Evolutionary conservation across 768 basidiomycete species (phyloP).

Genomic region (Hygrocybe punicea): DNA sequence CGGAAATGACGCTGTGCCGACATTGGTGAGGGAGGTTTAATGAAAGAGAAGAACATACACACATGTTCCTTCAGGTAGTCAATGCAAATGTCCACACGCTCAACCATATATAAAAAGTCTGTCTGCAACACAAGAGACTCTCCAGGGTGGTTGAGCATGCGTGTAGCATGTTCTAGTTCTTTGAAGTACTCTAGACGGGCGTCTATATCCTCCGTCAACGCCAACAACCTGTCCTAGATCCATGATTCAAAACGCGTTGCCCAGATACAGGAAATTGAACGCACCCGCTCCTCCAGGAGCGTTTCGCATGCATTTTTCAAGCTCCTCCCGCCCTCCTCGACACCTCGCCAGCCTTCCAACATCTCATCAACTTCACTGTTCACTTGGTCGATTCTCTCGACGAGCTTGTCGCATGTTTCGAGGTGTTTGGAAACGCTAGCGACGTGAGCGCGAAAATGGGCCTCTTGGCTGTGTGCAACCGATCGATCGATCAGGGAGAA

Average conservation of each 20-base stretch:
- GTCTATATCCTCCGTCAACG: constrained; percentile 79
- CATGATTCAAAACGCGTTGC: not conserved
- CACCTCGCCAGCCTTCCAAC: constrained; percentile 79
- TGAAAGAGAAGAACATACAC: constrained; percentile 29
- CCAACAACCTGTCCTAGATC: constrained; percentile 67
- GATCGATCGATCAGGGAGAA: constrained; percentile 85
- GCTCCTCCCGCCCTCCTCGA: constrained; percentile 90
- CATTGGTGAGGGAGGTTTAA: not conserved
- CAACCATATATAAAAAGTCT: constrained; percentile 95
- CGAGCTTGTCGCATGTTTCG: constrained; percentile 68
- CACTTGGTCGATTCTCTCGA: constrained; percentile 69
- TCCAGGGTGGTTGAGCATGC: constrained; percentile 92
- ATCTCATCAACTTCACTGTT: constrained; percentile 75
- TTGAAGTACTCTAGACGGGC: constrained; percentile 87
- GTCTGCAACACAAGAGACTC: constrained; percentile 86
- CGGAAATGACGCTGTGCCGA: constrained; percentile 72
- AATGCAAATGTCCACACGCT: constrained; percentile 91
- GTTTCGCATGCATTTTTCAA: constrained; percentile 89
- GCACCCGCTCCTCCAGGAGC: constrained; percentile 82
- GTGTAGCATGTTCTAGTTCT: constrained; percentile 87
- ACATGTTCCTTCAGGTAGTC: constrained; percentile 87
- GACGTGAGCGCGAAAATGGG: constrained; percentile 85
- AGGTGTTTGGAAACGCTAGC: constrained; percentile 73
- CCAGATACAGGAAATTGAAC: constrained; percentile 22
- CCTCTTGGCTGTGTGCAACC: constrained; percentile 90